Evolutionary conservation across 1,139 yeast species (phyloP), one percentile per base, ranked within the genome.

Genomic region (Zygoascus hellenicus): DNA sequence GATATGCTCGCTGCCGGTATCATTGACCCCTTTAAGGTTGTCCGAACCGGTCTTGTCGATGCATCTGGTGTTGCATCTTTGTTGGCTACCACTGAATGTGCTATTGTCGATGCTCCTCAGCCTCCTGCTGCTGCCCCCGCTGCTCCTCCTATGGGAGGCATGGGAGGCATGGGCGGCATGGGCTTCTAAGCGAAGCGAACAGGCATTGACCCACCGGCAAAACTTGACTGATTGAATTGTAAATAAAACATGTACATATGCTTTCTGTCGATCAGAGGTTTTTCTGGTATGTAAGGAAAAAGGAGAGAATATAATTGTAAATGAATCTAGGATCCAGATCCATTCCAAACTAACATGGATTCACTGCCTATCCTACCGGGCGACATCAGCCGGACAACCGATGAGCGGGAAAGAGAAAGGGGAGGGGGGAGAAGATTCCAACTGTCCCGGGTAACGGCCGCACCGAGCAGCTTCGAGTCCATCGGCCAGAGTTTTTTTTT

Each of bases 21-120:
- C 71, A 89, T 90, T 66, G 99, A 92, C 72, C 99, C 99, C 58
- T 89, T 92, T 80, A 94, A 92, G 81, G 98, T 94, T 63, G 98
- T 94, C 57, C 88, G 95, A 76, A 84, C 89, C 60, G 98, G 98
- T 58, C 78, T 92, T 63, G 92, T 89, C 50, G 98, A 92, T 63
- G 99, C 99, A 52, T 79, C 95, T 49, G 96, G 97, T 75, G 98
- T 92, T 58, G 98, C 99, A 47, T 89, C 97, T 28, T 78, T 92
- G 68, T 80, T 92, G 69, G 98, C 97, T 58, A 94, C 98, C 50
- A 92, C 98, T 55, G 99, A 92, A 75, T 94, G 97, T 71, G 97
- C 97, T 56, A 88, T 92, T 65, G 97, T 90, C 53, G 97, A 90
- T 62, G 96, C 95, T 61, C 97, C 97, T 60, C 90, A 86, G 72